Evolutionary conservation across 805 yeast species (phyloP).

Genomic region (Wickerhamiella azyma): DNA sequence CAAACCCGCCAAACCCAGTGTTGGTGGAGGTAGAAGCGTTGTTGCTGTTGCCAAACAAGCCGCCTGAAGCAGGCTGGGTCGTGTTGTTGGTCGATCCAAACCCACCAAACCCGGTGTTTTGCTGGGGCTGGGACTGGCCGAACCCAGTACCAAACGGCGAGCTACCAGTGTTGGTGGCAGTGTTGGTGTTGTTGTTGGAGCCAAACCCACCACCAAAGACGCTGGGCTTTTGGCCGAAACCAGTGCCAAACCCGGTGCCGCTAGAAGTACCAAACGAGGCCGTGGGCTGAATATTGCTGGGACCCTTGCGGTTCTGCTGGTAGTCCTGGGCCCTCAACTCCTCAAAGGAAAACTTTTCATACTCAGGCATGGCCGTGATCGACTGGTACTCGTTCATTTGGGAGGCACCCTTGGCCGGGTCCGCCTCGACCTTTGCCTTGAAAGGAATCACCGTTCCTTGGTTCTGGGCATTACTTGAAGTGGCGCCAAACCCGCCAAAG

Average conservation of each 20-base stretch:
- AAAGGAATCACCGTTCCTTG: conserved; percentile 61
- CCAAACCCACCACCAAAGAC: neutral
- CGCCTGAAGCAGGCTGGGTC: neutral
- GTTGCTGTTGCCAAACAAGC: conserved; percentile 15
- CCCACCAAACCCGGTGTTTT: neutral
- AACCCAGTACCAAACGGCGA: neutral
- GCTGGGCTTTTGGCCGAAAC: neutral
- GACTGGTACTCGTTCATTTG: conserved; percentile 39
- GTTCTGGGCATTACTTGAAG: conserved; percentile 25
- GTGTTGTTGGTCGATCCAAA: conserved; percentile 8
- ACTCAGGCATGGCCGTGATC: conserved; percentile 83
- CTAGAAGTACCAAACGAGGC: conserved; percentile 3
- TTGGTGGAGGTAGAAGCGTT: conserved; percentile 32
- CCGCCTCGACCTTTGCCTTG: conserved; percentile 58
- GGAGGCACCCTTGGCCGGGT: conserved; percentile 42
- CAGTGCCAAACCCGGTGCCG: neutral
- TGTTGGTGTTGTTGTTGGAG: conserved; percentile 2
- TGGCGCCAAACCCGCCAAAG: conserved; percentile 8
- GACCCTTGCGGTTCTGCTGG: conserved; percentile 42
- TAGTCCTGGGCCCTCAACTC: conserved; percentile 87
- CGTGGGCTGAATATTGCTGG: conserved; percentile 1
- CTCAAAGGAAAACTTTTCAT: conserved; percentile 64
- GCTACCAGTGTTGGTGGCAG: neutral
- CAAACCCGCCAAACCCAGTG: conserved; percentile 8
- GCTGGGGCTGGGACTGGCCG: neutral